Base-by-base conservation (phyloP, 192 early-diverging fungal genomes). In the Phycomyces nitens region DNA sequence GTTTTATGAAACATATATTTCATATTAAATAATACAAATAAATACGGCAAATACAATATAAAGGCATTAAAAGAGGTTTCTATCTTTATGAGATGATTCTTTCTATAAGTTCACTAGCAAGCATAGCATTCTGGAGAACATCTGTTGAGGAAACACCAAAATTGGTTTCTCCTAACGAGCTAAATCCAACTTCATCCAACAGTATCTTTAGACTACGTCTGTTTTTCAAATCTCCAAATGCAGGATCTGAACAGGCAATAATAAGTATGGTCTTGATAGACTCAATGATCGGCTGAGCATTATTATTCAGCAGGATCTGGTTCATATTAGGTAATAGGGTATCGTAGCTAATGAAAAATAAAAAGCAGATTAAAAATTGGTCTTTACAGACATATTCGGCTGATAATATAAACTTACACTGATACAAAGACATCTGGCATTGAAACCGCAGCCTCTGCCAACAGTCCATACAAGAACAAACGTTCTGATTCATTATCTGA, bases 341-440 rank as follows among this genome's bases (percentile, higher is more conserved):
- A 41, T 92, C 89, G 59, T 88, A 90, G 14, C 88, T 90, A 50
- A 26, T 20, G 23, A 62, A 42, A 29, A 53, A 38, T 24, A 52
- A 8, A 41, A 50, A 3, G 12, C 5, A 65, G 20, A 59, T 43
- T 20, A 18, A 58, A 27, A 55, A 54, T n/a, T n/a, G n/a, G n/a
- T n/a, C n/a, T n/a, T n/a, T n/a, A n/a, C n/a, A n/a, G n/a, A n/a
- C n/a, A n/a, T n/a, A n/a, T n/a, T n/a, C n/a, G n/a, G n/a, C n/a
- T 34, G 2, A 3, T n/a, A 47, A 18, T 11, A 47, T 7, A 11
- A 47, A 81, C 84, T 84, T 85, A 92, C 83, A 92, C 74, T 20
- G 90, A 65, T 9, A 79, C 68, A 73, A 93, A 88, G 26, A 88
- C 80, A 51, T 92, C 85, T n/a, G 90, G 92, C 18, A 84, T 76